Evolutionary conservation across 495 filamentous ascomycete genomes (phyloP), one percentile per base, ranked within the genome.

Genomic region (Glonium stellatum): DNA sequence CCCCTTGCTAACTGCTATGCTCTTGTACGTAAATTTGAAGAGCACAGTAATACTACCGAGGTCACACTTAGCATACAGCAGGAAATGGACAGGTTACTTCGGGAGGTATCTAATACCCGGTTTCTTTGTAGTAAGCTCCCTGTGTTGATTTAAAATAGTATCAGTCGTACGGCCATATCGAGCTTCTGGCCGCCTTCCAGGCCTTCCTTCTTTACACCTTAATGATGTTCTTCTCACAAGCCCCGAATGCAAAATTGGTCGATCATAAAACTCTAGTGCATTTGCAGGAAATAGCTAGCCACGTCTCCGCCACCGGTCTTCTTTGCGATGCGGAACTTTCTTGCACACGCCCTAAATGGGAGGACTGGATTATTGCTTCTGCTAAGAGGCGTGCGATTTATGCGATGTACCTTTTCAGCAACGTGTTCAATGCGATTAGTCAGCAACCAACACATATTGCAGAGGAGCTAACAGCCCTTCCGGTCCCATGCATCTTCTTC

Each of bases 381-480:
- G 66, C 77, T 13, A 79, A 76, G 48, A 66, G 76, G 27, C 72
- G 78, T 4, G 76, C 78, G 31, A 46, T 80, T 0, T 80, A 70
- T 55, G 69, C 72, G 4, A 78, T 79, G 77, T 80, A 79, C 53
- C 71, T 80, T 22, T 76, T 80, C 48, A 74, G 77, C 48, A 76
- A 73, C 41, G 63, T 79, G 1, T 69, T 78, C 12, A 76, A 69
- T 4, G 49, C 71, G 0, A 72, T 74, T 35, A 72, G 78, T 44
- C 72, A 66, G 23, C 11, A 19, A 8, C 6, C 6, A 12, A 48
- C 13, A 18, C 18, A 48, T 22, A 9, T 48, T 19, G 44, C 44
- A n/a, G 44, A 48, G 9, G 44, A 48, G 22, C 22, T 48, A 48
- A 12, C 44, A 8, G 44, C 18, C 5, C 44, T 48, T 8, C 44